A percentile compares a stretch with the other conserved stretches of the same genome.
phyloP scores from a whole-genome alignment of 805 yeast genomes.

The Isabelozyma rhagii region DNA sequence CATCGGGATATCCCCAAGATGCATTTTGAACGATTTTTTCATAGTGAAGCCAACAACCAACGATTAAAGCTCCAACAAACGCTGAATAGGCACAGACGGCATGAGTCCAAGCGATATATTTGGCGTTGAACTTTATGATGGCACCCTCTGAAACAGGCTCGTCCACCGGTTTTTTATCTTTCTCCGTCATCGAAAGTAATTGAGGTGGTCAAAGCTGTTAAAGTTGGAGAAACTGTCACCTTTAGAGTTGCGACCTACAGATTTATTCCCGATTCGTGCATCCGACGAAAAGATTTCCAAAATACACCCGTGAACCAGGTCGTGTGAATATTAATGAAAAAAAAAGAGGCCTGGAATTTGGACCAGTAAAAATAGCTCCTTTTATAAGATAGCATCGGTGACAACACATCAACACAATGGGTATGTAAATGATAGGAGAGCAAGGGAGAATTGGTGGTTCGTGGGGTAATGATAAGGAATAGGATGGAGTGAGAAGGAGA shows the following conservation, averaged over 20 bases:
- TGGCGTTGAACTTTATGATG: slow-evolving; percentile 49
- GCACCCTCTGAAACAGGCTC: too few relatives aligned
- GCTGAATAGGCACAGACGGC: slow-evolving; percentile 70
- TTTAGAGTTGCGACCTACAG: too few relatives aligned
- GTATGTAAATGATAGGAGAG: slow-evolving; percentile 8
- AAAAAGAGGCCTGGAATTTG: not conserved
- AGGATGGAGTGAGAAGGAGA: too few relatives aligned
- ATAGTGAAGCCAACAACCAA: slow-evolving; percentile 78
- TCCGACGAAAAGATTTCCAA: too few relatives aligned
- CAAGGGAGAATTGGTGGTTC: not conserved
- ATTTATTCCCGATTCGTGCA: too few relatives aligned
- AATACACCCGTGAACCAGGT: not conserved
- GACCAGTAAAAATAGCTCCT: slow-evolving; percentile 8
- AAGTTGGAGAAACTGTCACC: too few relatives aligned
- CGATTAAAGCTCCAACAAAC: slow-evolving; percentile 67
- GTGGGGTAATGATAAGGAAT: not conserved
- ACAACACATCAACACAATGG: slow-evolving; percentile 9
- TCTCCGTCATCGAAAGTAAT: too few relatives aligned
- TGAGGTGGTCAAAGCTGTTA: too few relatives aligned
- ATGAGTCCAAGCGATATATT: slow-evolving; percentile 67
- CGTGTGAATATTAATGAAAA: too few relatives aligned
- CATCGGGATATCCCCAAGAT: slow-evolving; percentile 88
- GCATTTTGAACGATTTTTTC: slow-evolving; percentile 86
- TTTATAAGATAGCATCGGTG: slow-evolving; percentile 1
- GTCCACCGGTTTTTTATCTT: too few relatives aligned